Evolutionary conservation across 257 asterid genomes (phyloP), one percentile per base, ranked within the genome.

Genomic region (Orobanche coerulescens): DNA sequence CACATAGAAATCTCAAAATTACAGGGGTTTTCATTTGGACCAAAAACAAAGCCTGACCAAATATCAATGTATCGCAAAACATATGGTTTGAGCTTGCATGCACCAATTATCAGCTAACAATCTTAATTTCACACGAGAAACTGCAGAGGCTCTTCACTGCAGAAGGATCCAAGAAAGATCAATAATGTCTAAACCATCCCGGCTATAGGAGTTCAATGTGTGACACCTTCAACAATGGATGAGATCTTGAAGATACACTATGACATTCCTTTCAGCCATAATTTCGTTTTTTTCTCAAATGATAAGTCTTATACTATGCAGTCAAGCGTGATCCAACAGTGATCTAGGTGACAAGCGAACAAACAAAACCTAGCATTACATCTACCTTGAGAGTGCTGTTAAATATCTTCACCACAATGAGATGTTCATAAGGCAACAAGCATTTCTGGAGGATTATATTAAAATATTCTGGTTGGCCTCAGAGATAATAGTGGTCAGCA

Each of bases 321-420:
- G 4, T 24, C 42, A 52, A 22, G 53, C 61, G 52, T 52, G 25
- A 15, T 30, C 31, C 47, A 55, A 66, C 5, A 42, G 36, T 10
- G 16, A 39, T 2, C 6, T n/a, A 40, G 16, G 20, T 66, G 34
- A 46, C 13, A 39, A 11, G 24, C 5, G 4, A 34, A 48, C 12
- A 67, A 49, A 10, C 46, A 63, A 56, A 57, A 18, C 19, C n/a
- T 55, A 4, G 28, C 18, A 25, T 49, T 46, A 62, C 14, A 53
- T 34, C 46, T 62, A 24, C 55, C 30, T 57, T 18, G 39, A 12
- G 44, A 20, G 37, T 25, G n/a, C 14, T 64, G 37, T 57, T 49
- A 15, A 14, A 57, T 15, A 60, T 65, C 43, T 31, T 60, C 65
- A 43, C 36, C 39, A 57, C 16, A 1, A 2, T 34, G 11, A 36